Evolutionary conservation across 225 moss, liverwort and hornwort genomes (phyloP).

Genomic region (Marchantia polymorpha): DNA sequence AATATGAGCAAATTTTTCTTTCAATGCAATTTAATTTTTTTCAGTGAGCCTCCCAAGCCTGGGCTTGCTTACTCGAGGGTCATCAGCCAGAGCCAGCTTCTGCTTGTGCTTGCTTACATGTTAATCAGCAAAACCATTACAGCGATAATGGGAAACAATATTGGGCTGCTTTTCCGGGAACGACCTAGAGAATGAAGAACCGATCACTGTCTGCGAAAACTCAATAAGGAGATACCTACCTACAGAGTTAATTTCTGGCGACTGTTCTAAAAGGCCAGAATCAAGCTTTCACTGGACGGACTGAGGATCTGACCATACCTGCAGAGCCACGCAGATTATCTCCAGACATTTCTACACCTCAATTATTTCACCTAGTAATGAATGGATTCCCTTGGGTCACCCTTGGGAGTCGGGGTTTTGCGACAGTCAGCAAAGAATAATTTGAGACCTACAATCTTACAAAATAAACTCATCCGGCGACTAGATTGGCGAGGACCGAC

Average conservation of each 20-base stretch:
- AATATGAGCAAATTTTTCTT: slow-evolving; percentile 3
- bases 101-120: slow-evolving; percentile 27
- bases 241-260: background rate
- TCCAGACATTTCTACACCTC: slow-evolving; percentile 17
- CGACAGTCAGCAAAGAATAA: slow-evolving; percentile 38
- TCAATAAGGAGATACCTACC: slow-evolving; percentile 20
- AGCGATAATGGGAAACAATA: slow-evolving; percentile 30
- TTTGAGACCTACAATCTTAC: slow-evolving; percentile 30
- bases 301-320: slow-evolving; percentile 10
- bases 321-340: slow-evolving; percentile 12
- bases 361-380: slow-evolving; percentile 22
- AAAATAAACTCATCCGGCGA: slow-evolving; percentile 21
- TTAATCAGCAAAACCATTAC: slow-evolving; percentile 24
- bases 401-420: slow-evolving; percentile 23
- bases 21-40: background rate
- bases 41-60: slow-evolving; percentile 6
- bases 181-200: slow-evolving; percentile 5
- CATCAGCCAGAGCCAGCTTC: slow-evolving; percentile 27
- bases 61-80: background rate
- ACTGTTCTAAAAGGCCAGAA: background rate
- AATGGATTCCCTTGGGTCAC: slow-evolving; percentile 27
- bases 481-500: background rate
- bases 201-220: slow-evolving; percentile 16
- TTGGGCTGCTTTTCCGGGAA: slow-evolving; percentile 15
- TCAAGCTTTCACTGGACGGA: slow-evolving; percentile 7